A percentile compares a stretch with the other conserved stretches of the same genome.
phyloP scores from a whole-genome alignment of 441 rosid species.

The Syzygium syzygioides region DNA sequence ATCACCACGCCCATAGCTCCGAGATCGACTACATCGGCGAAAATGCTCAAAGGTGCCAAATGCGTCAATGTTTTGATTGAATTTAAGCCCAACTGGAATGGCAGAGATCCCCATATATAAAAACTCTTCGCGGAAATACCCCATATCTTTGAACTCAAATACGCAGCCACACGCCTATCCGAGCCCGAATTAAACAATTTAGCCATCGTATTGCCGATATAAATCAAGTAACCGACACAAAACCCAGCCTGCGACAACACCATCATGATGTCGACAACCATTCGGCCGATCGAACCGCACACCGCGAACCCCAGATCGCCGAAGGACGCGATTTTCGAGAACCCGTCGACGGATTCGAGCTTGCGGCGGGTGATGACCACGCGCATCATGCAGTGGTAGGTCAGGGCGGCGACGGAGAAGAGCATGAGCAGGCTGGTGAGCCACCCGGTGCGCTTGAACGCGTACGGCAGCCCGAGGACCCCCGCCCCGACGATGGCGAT shows the following conservation, averaged over 20 bases:
- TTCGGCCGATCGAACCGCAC: constrained; percentile 54
- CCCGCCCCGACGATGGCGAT: constrained; percentile 84
- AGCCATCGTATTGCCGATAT: constrained; percentile 48
- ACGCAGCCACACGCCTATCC: constrained; percentile 8
- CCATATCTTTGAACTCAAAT: constrained; percentile 16
- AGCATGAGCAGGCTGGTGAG: constrained; percentile 53
- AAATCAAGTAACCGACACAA: constrained; percentile 49
- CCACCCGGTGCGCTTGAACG: constrained; percentile 87
- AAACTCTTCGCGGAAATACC: constrained; percentile 44
- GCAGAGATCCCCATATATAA: constrained; percentile 63
- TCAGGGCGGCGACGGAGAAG: constrained; percentile 43
- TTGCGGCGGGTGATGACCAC: constrained; percentile 61
- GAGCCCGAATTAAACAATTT: constrained; percentile 19
- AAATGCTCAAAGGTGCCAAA: constrained; percentile 78
- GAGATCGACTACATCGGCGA: constrained; percentile 76
- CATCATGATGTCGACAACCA: constrained; percentile 42
- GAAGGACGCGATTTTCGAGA: constrained; percentile 41
- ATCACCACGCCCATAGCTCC: constrained; percentile 70
- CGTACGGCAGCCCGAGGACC: constrained; percentile 70
- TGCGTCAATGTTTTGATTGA: constrained; percentile 63
- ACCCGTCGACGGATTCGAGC: constrained; percentile 34
- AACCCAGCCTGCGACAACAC: constrained; percentile 66
- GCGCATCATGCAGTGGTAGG: constrained; percentile 71
- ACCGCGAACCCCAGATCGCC: constrained; percentile 76
- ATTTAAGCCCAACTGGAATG: constrained; percentile 69